Percentiles rank a stretch among this genome's conserved stretches.
phyloP scores from a whole-genome alignment of 1,284 basidiomycete species.

The Cerioporus squamosus region DNA sequence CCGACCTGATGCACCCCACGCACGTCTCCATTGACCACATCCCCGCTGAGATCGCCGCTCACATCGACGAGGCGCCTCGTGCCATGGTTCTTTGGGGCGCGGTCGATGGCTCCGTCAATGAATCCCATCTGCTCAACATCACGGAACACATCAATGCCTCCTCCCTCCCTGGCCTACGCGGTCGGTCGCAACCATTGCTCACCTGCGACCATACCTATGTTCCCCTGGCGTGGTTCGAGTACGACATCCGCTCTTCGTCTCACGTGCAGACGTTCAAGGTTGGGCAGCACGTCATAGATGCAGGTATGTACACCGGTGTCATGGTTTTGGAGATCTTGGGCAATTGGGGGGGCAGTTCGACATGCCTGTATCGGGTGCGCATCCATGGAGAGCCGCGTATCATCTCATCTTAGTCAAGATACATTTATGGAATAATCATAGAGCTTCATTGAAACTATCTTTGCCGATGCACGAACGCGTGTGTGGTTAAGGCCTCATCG shows the following conservation, averaged over 20 bases:
- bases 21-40: conserved; percentile 12
- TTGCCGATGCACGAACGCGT: no score
- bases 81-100: conserved; percentile 12
- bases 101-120: conserved; percentile 2
- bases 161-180: not conserved
- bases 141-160: not conserved
- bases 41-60: not conserved
- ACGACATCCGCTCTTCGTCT: conserved; percentile 1
- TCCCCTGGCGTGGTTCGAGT: not conserved
- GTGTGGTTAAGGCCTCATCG: no score
- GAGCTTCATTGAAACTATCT: no score
- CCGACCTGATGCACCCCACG: conserved; percentile 1
- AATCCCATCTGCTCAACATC: not conserved
- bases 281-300: not conserved
- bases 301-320: conserved; percentile 7
- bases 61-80: not conserved
- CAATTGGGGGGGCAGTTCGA: conserved; percentile 7
- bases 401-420: not conserved
- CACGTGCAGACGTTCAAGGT: conserved; percentile 10
- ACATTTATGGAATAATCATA: no score
- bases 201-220: not conserved
- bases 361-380: conserved; percentile 14
- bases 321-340: conserved; percentile 10
- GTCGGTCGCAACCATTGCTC: no score
- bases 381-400: conserved; percentile 8